Evolutionary conservation across 1,284 basidiomycete genomes (phyloP).

Genomic region (Chalciporus piperatoides): DNA sequence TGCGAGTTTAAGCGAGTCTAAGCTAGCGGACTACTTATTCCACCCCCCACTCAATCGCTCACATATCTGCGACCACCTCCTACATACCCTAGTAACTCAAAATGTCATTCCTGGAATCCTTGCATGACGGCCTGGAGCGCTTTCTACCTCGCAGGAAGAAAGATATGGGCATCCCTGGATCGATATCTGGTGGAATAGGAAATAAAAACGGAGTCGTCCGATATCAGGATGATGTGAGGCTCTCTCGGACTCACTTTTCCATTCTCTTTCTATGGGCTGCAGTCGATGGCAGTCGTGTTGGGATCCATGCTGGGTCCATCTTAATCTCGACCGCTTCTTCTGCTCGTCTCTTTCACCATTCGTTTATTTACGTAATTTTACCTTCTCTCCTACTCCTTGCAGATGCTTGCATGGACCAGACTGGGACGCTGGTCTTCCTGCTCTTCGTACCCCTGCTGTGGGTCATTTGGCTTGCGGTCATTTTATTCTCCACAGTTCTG

Average conservation of each 20-base stretch:
- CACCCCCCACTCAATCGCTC: neutral
- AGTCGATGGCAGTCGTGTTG: conserved; percentile 6
- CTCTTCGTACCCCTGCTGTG: conserved; percentile 59
- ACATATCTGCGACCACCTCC: neutral
- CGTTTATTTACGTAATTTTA: conserved; percentile 63
- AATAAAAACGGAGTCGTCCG: conserved; percentile 55
- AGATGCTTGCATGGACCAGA: conserved; percentile 40
- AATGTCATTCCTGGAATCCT: conserved; percentile 23
- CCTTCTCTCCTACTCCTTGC: conserved; percentile 38
- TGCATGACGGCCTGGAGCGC: conserved; percentile 32
- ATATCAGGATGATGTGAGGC: conserved; percentile 67
- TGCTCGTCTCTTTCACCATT: conserved; percentile 18
- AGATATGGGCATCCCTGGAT: conserved; percentile 23
- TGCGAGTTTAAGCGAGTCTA: neutral
- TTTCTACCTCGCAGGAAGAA: conserved; percentile 24
- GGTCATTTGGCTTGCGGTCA: conserved; percentile 65
- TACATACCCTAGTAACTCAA: conserved; percentile 3
- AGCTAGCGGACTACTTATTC: neutral
- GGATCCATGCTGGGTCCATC: conserved; percentile 17
- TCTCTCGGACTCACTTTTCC: conserved; percentile 5
- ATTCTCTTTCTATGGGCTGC: conserved; percentile 8
- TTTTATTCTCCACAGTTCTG: conserved; percentile 24
- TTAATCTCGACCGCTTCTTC: conserved; percentile 24
- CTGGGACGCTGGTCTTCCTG: conserved; percentile 52
- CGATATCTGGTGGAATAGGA: conserved; percentile 50